Percentiles rank a stretch among this genome's conserved stretches.
phyloP scores from a whole-genome alignment of 1,284 basidiomycete genomes.

The Phenoliferia sp. region DNA sequence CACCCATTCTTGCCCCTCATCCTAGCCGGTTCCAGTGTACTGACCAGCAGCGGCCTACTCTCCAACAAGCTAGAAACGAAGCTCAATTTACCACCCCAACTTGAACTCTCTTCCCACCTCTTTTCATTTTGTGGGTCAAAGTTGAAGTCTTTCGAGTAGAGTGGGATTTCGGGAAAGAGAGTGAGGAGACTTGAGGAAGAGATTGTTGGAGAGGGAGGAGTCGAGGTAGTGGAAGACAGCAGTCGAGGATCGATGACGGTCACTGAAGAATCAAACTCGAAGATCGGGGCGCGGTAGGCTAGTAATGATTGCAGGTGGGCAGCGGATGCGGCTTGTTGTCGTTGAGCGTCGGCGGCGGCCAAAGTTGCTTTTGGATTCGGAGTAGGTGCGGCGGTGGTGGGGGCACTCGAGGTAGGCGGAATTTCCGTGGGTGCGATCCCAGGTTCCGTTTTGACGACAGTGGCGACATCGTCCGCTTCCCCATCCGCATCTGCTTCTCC shows the following conservation, averaged over 20 bases:
- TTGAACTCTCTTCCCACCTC: constrained; percentile 49
- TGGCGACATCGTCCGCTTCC: constrained; percentile 27
- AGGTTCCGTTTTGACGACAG: neutral
- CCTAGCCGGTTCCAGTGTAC: constrained; percentile 51
- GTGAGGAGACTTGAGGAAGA: too few relatives aligned
- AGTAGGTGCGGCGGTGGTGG: neutral
- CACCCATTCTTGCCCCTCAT: constrained; percentile 44
- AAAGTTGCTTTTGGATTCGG: neutral
- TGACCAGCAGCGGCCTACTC: constrained; percentile 52
- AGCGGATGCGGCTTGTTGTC: constrained; percentile 2
- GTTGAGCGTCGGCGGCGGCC: constrained; percentile 7
- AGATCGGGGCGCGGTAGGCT: constrained; percentile 31
- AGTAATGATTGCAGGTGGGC: constrained; percentile 27
- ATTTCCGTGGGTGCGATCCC: neutral
- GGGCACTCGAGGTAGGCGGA: neutral
- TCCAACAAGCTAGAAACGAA: constrained; percentile 54
- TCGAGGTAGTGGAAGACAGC: constrained; percentile 12
- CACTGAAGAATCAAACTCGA: constrained; percentile 24
- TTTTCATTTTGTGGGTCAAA: constrained; percentile 42
- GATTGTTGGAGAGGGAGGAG: constrained; percentile 13
- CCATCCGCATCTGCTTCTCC: constrained; percentile 34
- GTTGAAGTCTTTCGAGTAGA: constrained; percentile 29
- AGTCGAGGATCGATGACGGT: constrained; percentile 20
- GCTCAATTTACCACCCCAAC: constrained; percentile 44
- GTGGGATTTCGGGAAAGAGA: constrained; percentile 33